A percentile compares a stretch with the other conserved stretches of the same genome.
Conservation (phyloP, 768 basidiomycete species). For the Trametes cubensis region DNA sequence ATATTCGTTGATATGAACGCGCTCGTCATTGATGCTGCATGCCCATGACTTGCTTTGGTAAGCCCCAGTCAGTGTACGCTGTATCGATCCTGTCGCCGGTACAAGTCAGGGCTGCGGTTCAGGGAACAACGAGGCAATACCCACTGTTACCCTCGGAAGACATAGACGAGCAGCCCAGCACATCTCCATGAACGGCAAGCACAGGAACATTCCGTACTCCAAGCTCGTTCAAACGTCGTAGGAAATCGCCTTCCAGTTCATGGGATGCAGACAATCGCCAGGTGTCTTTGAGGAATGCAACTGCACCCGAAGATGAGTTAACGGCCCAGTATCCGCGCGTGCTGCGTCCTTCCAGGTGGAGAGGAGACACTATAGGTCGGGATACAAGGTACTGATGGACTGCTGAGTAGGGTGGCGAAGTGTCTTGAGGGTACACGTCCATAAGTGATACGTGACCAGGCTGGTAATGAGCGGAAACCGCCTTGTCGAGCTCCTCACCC, state of each 20-base stretch:
- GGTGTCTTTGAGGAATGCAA: conserved; percentile 18
- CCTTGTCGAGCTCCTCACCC: conserved; percentile 1
- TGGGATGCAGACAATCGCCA: neutral
- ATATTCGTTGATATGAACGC: neutral
- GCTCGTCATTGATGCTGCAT: neutral
- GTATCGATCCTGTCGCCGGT: neutral
- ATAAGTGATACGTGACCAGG: neutral
- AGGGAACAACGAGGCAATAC: neutral
- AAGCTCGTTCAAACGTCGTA: neutral
- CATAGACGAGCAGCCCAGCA: neutral
- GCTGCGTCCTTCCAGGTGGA: neutral
- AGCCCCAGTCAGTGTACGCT: neutral
- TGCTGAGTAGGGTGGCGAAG: too few species aligned
- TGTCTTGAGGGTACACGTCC: too few species aligned
- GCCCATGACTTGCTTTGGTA: neutral
- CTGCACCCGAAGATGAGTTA: neutral
- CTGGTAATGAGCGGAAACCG: conserved; percentile 11
- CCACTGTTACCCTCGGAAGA: too few species aligned
- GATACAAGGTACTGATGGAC: conserved; percentile 2
- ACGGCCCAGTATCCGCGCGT: conserved; percentile 21
- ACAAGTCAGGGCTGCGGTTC: too few species aligned
- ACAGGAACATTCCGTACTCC: conserved; percentile 7
- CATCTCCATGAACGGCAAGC: neutral
- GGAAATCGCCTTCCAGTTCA: conserved; percentile 1
- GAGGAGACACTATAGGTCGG: conserved; percentile 5